Evolutionary conservation across 2,329 filamentous ascomycete genomes (phyloP), one percentile per base, ranked within the genome.

Genomic region (Drechslerella stenobrocha): DNA sequence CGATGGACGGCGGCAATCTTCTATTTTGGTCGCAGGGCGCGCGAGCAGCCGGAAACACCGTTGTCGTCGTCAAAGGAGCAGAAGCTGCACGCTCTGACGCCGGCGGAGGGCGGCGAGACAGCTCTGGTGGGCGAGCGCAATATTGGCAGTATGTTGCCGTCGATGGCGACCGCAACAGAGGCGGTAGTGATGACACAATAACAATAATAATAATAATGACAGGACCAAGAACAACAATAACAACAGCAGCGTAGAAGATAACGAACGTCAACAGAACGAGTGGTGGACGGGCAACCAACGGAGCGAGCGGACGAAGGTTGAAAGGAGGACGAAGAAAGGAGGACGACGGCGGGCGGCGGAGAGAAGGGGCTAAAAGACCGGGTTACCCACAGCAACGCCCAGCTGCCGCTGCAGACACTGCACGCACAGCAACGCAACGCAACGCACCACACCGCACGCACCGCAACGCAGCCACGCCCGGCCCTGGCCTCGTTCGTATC

Each of bases 311-410:
- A 65, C 28, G 57, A 47, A 30, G 22, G 40, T 52, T 26, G 30
- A 52, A 42, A 40, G 22, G n/a, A 52, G 34, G 20, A 30, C 15
- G 37, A 47, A 24, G 48, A 53, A 13, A 13, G 34, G 47, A 53
- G 32, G 23, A 24, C 35, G 46, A 24, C 1, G 6, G 15, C 22
- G 22, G 28, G 34, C 2, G 11, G 23, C 34, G 15, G 24, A 22
- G 34, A 40, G 45, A 53, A 59, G 45, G 50, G 58, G 56, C n/a
- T 13, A 46, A 23, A 11, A 2, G 7, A 34, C 28, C 11, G 46
- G 34, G 56, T 66, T 66, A 66, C 61, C 61, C 30, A 7, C 35
- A 66, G 61, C 57, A 59, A 63, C 57, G 52, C 64, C n/a, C n/a
- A n/a, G n/a, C n/a, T n/a, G n/a, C n/a, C n/a, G n/a, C n/a, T n/a